phyloP scores from a whole-genome alignment of 108 stramenopile species.

The Nitzschia sp. region DNA sequence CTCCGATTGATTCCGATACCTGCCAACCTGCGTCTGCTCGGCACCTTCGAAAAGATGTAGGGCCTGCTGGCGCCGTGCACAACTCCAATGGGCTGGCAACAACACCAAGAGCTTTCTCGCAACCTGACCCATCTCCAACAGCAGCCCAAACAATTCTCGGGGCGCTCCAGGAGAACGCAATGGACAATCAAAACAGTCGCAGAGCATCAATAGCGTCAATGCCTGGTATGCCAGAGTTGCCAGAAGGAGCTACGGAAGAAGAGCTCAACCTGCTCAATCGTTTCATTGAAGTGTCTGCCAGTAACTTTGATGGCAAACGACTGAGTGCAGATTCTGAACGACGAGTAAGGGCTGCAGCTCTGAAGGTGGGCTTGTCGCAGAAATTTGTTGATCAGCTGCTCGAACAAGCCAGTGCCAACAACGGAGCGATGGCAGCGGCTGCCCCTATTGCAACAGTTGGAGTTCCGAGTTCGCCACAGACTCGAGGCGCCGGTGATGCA shows the following conservation, averaged over 20 bases:
- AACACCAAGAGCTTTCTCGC: neutral
- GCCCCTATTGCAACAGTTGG: neutral
- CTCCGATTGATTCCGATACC: slow-evolving; percentile 19
- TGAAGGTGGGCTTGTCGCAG: slow-evolving; percentile 33
- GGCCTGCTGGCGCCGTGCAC: neutral
- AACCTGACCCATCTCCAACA: neutral
- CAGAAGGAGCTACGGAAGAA: slow-evolving; percentile 37
- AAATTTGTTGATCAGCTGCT: slow-evolving; percentile 38
- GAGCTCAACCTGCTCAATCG: slow-evolving; percentile 36
- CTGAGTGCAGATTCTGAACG: slow-evolving; percentile 32
- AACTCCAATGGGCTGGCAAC: neutral
- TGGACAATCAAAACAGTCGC: neutral
- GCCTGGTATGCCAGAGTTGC: slow-evolving; percentile 23
- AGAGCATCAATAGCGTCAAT: neutral
- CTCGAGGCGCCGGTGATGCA: neutral
- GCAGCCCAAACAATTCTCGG: slow-evolving; percentile 8
- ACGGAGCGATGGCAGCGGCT: neutral
- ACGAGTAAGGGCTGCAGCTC: slow-evolving; percentile 35
- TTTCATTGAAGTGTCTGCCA: slow-evolving; percentile 37
- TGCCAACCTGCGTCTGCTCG: slow-evolving; percentile 16
- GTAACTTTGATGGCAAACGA: slow-evolving; percentile 30
- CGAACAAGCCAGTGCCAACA: slow-evolving; percentile 25
- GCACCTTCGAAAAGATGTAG: slow-evolving; percentile 17
- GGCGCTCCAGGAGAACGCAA: slow-evolving; percentile 6
- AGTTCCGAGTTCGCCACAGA: neutral